These are phyloP conservation scores for Pulveroboletus sp. DNA, from an alignment of 768 basidiomycete genomes.

Conservation along the genomic window DNA sequence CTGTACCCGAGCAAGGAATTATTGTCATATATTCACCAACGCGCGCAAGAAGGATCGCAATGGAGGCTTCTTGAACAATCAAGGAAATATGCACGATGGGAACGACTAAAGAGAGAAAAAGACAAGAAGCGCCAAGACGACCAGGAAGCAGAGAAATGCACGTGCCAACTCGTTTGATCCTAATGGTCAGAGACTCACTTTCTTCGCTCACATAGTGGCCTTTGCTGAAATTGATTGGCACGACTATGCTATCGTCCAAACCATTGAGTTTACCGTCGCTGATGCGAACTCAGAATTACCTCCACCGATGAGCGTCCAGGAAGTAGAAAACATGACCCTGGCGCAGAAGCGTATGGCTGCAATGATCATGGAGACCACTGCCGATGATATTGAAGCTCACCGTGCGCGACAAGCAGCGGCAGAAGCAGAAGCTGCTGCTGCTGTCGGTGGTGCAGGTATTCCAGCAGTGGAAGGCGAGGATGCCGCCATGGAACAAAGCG, in stretches of 20 bases:
- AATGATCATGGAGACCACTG: conserved; percentile 96
- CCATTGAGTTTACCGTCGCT: conserved; percentile 93
- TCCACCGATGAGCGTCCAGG: conserved; percentile 93
- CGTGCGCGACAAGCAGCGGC: conserved; percentile 80
- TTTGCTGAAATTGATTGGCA: conserved; percentile 99
- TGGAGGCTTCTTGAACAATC: conserved; percentile 81
- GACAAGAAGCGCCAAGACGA: conserved; percentile 87
- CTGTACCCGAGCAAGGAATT: conserved; percentile 78
- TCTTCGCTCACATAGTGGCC: conserved; percentile 56
- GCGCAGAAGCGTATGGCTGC: conserved; percentile 98
- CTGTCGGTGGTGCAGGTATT: conserved; percentile 63
- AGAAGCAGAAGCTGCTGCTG: conserved; percentile 79
- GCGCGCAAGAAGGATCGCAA: conserved; percentile 60
- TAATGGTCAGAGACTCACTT: conserved; percentile 1
- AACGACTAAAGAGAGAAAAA: conserved; percentile 76
- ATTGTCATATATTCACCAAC: conserved; percentile 69
- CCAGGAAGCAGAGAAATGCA: conserved; percentile 85
- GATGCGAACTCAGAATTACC: conserved; percentile 91
- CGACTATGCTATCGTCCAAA: conserved; percentile 97
- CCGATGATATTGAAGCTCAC: conserved; percentile 80
- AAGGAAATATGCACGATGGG: conserved; percentile 83
- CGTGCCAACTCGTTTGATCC: conserved; percentile 29
- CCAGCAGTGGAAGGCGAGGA: conserved; percentile 48
- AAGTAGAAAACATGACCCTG: conserved; percentile 94
- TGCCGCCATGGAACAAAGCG: conserved; percentile 77